These are phyloP conservation scores for Phialocephala sp. DNA, from an alignment of 2,329 filamentous ascomycete species.

Conservation along the genomic window DNA sequence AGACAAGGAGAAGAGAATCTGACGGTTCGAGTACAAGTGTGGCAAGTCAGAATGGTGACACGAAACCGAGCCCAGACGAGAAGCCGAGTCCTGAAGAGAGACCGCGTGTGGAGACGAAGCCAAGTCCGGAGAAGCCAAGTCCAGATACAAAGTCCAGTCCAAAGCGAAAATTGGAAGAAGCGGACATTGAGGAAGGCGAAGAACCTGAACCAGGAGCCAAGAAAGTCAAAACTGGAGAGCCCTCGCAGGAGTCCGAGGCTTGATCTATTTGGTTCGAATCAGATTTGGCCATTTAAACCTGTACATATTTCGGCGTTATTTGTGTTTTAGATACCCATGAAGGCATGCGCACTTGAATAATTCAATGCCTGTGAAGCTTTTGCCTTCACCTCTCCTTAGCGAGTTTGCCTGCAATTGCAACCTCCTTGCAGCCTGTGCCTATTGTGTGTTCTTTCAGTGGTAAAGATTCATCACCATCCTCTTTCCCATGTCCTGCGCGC, in stretches of 20 bases:
- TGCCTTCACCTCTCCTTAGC: constrained; percentile 56
- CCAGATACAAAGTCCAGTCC: constrained; percentile 3
- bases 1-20: constrained; percentile 34
- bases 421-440: not conserved
- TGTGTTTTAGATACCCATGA: constrained; percentile 3
- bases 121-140: not conserved
- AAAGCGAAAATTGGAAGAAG: not conserved
- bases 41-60: constrained; percentile 9
- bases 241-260: not conserved
- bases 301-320: constrained; percentile 1
- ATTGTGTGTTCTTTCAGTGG: too few relatives aligned
- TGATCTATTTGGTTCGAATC: not conserved
- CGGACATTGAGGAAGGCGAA: constrained; percentile 9
- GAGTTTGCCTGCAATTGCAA: constrained; percentile 64
- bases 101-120: not conserved
- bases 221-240: constrained; percentile 7
- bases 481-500: too few relatives aligned
- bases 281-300: not conserved
- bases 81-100: constrained; percentile 4
- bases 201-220: constrained; percentile 6
- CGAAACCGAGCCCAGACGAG: not conserved
- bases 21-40: constrained; percentile 28
- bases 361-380: not conserved
- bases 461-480: too few relatives aligned
- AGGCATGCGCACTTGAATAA: not conserved